These are phyloP conservation scores for Pythium vanterpoolii DNA, from an alignment of 352 stramenopile species.

Conservation along the genomic window DNA sequence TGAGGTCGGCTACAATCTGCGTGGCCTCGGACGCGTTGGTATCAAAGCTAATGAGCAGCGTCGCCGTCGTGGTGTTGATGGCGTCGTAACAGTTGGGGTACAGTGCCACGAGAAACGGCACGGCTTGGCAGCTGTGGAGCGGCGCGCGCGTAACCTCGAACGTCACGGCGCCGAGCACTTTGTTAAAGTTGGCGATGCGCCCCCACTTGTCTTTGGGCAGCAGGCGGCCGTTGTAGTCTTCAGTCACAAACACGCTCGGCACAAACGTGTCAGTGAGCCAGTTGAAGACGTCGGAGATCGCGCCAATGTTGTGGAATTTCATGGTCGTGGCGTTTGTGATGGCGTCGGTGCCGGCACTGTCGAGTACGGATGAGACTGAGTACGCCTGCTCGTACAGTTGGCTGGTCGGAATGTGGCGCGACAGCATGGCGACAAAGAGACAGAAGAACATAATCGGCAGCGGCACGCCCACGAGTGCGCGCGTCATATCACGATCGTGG, in stretches of 20 bases:
- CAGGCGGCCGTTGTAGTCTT: conserved; percentile 33
- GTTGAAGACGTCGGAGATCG: conserved; percentile 30
- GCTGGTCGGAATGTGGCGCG: conserved; percentile 68
- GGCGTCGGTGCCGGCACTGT: conserved; percentile 48
- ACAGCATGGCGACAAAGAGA: conserved; percentile 61
- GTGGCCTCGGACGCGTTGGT: conserved; percentile 21
- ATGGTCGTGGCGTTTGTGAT: conserved; percentile 30
- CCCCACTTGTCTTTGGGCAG: conserved; percentile 27
- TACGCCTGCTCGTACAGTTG: conserved; percentile 81
- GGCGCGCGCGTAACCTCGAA: conserved; percentile 18
- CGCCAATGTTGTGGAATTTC: conserved; percentile 34
- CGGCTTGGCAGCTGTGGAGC: conserved; percentile 13
- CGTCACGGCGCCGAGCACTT: conserved; percentile 30
- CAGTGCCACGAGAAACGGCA: conserved; percentile 21
- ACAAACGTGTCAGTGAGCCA: conserved; percentile 37
- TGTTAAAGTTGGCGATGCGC: conserved; percentile 31
- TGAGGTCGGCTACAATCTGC: conserved; percentile 12
- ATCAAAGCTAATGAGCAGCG: conserved; percentile 28
- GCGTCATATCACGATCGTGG: conserved; percentile 37
- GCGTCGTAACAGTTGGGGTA: conserved; percentile 35
- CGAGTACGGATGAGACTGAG: conserved; percentile 70
- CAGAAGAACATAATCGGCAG: conserved; percentile 72
- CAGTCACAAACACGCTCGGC: conserved; percentile 30
- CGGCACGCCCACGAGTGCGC: conserved; percentile 37
- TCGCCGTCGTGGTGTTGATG: conserved; percentile 1